phyloP scores from a whole-genome alignment of 2,329 filamentous ascomycete species.

The Metarhizium rileyi region DNA sequence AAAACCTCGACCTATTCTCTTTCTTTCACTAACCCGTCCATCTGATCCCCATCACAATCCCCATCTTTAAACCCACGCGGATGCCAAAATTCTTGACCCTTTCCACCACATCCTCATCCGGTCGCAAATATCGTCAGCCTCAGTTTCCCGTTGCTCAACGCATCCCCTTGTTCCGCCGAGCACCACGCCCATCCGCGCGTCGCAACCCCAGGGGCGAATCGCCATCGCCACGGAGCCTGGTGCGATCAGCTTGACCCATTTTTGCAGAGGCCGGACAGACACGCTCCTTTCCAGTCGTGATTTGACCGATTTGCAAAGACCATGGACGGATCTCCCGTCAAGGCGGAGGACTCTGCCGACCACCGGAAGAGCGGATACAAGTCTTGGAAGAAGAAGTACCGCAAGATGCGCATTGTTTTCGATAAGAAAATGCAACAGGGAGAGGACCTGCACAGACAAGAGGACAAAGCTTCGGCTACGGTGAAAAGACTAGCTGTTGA shows the following conservation, averaged over 20 bases:
- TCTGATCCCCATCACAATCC: not conserved
- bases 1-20: not conserved
- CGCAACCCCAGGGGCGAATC: not conserved
- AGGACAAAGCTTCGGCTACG: constrained; percentile 70
- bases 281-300: not conserved
- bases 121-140: not conserved
- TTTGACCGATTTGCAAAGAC: not conserved
- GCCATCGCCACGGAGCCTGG: not conserved
- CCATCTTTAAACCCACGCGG: not conserved
- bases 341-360: constrained; percentile 35
- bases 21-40: not conserved
- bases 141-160: not conserved
- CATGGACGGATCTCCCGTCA: constrained; percentile 28
- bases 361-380: constrained; percentile 44
- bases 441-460: constrained; percentile 71
- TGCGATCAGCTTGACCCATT: not conserved
- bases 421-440: constrained; percentile 70
- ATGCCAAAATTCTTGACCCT: not conserved
- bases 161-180: no score
- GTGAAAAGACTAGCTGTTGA: constrained; percentile 79
- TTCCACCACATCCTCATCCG: not conserved
- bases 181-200: not conserved
- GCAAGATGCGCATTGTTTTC: constrained; percentile 76
- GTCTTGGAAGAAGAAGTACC: constrained; percentile 87
- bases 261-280: not conserved